Evolutionary conservation across 1,284 basidiomycete genomes (phyloP).

Genomic region (Amylostereum areolatum): DNA sequence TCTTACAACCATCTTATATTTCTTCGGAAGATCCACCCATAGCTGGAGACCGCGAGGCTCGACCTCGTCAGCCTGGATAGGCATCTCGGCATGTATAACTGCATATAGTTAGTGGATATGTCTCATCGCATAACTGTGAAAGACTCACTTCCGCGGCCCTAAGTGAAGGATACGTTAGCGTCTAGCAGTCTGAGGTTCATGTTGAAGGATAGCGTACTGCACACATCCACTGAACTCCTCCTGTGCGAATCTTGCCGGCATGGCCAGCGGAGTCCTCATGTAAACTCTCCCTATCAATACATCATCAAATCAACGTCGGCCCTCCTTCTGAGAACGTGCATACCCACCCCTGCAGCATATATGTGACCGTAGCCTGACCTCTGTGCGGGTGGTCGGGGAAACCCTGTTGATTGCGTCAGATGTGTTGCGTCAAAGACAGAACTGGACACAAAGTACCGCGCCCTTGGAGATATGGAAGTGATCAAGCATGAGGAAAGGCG

Average conservation of each 20-base stretch:
- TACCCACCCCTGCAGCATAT: conserved; percentile 77
- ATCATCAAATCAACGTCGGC: neutral
- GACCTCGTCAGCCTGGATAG: conserved; percentile 66
- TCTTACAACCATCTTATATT: conserved; percentile 79
- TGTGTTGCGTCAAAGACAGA: neutral
- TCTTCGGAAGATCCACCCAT: conserved; percentile 89
- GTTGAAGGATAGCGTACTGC: conserved; percentile 47
- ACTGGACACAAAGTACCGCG: conserved; percentile 36
- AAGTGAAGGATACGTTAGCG: neutral
- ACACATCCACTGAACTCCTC: conserved; percentile 95
- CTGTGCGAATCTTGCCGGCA: conserved; percentile 72
- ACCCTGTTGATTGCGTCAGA: conserved; percentile 29
- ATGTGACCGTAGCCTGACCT: conserved; percentile 85
- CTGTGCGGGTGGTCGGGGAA: conserved; percentile 88
- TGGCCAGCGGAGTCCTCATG: conserved; percentile 96
- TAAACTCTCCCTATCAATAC: neutral
- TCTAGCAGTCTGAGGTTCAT: no score
- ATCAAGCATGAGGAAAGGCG: conserved; percentile 89
- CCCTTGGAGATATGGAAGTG: conserved; percentile 65
- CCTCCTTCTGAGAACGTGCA: neutral
- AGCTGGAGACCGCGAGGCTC: conserved; percentile 82
- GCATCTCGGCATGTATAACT: conserved; percentile 90
- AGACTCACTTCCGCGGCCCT: conserved; percentile 38
- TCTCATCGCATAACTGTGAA: neutral
- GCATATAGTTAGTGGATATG: neutral